Conservation (phyloP, 2,329 filamentous ascomycete species). For the Apiospora arundinis region DNA sequence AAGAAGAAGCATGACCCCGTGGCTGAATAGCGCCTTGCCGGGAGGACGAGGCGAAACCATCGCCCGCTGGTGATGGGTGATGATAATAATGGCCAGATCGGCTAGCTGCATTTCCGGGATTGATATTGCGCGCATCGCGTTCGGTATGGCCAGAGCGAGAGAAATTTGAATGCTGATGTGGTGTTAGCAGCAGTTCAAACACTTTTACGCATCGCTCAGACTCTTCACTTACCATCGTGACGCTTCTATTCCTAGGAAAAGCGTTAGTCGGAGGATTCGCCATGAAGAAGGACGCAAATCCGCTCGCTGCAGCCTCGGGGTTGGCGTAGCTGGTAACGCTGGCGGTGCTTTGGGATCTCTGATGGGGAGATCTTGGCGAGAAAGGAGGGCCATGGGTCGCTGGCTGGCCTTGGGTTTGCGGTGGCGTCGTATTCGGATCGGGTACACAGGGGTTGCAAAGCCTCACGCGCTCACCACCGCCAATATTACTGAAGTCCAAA, state of each 20-base stretch:
- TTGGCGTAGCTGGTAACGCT: constrained; percentile 42
- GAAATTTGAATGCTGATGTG: neutral
- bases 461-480: constrained; percentile 63
- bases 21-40: neutral
- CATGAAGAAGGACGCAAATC: neutral
- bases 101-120: neutral
- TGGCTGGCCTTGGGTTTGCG: constrained; percentile 49
- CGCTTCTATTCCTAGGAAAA: constrained; percentile 52
- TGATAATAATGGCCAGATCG: neutral
- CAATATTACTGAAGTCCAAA: constrained; percentile 51
- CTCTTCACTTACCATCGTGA: constrained; percentile 53
- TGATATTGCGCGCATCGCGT: constrained; percentile 2
- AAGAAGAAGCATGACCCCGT: neutral
- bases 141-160: constrained; percentile 6
- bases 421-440: constrained; percentile 65
- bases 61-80: neutral
- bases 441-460: constrained; percentile 69
- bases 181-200: neutral
- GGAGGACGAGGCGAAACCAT: neutral
- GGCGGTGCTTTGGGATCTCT: constrained; percentile 54
- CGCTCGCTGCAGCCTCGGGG: constrained; percentile 19
- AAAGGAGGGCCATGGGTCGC: constrained; percentile 30
- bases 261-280: constrained; percentile 40
- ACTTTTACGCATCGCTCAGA: neutral
- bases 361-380: constrained; percentile 46